phyloP scores from a whole-genome alignment of 2,329 filamentous ascomycete species.

The Nothopassalora personata region DNA sequence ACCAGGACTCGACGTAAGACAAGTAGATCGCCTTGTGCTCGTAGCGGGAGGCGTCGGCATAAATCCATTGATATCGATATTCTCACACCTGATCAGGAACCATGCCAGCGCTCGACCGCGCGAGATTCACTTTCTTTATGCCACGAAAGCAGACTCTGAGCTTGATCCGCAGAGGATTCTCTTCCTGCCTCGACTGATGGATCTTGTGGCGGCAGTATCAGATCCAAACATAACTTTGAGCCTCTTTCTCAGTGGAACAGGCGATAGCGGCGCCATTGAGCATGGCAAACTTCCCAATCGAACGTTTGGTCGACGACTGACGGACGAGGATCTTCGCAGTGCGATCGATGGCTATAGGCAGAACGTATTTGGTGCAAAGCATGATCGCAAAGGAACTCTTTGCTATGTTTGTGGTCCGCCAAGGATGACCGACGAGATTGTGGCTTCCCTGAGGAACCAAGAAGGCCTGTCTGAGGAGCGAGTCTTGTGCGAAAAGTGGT shows the following conservation, averaged over 20 bases:
- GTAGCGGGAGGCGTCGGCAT: constrained; percentile 78
- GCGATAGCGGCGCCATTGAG: constrained; percentile 24
- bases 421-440: constrained; percentile 45
- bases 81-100: constrained; percentile 49
- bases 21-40: constrained; percentile 60
- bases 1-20: constrained; percentile 35
- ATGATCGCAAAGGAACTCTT: constrained; percentile 35
- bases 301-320: constrained; percentile 29
- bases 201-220: constrained; percentile 21
- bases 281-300: constrained; percentile 28
- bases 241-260: constrained; percentile 29
- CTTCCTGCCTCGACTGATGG: constrained; percentile 44
- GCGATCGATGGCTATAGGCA: constrained; percentile 32
- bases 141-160: constrained; percentile 41
- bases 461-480: constrained; percentile 35
- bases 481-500: constrained; percentile 50
- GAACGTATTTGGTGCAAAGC: constrained; percentile 24
- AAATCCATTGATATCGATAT: constrained; percentile 73
- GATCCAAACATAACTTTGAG: constrained; percentile 25
- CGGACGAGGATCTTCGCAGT: constrained; percentile 33
- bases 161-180: constrained; percentile 37
- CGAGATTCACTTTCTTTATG: constrained; percentile 60
- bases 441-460: constrained; percentile 36
- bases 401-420: constrained; percentile 48
- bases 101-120: constrained; percentile 22